Evolutionary conservation across 176 grass and related monocot species (phyloP).

Genomic region (Eragrostis curvula): DNA sequence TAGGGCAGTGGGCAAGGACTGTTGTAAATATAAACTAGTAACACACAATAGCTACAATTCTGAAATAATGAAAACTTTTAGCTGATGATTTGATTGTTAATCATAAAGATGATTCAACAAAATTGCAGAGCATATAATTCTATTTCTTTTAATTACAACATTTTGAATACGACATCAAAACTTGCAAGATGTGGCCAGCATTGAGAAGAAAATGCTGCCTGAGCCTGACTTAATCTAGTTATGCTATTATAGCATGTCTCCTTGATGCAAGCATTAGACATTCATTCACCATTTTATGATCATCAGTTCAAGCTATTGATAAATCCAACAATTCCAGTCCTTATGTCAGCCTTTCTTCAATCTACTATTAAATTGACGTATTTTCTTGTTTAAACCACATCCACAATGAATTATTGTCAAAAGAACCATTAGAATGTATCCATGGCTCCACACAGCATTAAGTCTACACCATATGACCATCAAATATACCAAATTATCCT

Average conservation of each 20-base stretch:
- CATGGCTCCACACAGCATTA: not conserved
- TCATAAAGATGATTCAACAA: not conserved
- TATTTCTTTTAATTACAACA: not conserved
- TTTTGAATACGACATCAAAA: not conserved
- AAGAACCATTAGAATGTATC: conserved; percentile 1
- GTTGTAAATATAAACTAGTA: not conserved
- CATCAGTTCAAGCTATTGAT: not conserved
- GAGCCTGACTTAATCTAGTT: not conserved
- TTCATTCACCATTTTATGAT: not conserved
- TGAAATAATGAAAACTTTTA: not conserved
- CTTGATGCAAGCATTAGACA: not conserved
- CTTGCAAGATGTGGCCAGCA: not conserved
- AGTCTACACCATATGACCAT: not conserved
- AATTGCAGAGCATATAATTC: not conserved
- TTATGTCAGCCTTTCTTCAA: not conserved
- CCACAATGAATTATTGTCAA: not conserved
- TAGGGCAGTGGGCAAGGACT: not conserved
- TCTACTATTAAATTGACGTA: not conserved
- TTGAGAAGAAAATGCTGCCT: not conserved
- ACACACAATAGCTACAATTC: not conserved
- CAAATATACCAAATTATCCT: conserved; percentile 19
- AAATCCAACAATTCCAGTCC: conserved; percentile 11
- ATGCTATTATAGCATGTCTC: not conserved
- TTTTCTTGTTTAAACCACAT: not conserved
- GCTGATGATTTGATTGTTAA: not conserved